Conservation (phyloP, 768 basidiomycete species). For the Lactarius deliciosus region DNA sequence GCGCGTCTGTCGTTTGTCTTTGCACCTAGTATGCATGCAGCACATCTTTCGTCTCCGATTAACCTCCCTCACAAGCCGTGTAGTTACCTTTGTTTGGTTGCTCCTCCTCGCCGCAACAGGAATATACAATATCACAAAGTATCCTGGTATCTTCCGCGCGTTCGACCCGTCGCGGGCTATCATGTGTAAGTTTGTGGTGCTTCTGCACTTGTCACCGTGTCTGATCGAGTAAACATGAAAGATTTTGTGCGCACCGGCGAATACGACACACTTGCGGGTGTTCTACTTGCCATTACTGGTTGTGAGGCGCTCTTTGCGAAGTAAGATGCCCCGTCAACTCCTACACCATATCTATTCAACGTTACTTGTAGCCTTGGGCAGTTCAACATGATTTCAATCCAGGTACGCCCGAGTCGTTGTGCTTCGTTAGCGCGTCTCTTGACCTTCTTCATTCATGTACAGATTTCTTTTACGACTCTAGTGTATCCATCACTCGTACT, state of each 20-base stretch:
- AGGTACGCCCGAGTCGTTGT: constrained; percentile 36
- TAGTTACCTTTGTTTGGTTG: constrained; percentile 60
- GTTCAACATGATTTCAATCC: constrained; percentile 61
- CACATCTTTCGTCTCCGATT: background rate
- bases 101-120: constrained; percentile 51
- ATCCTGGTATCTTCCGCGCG: constrained; percentile 62
- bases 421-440: background rate
- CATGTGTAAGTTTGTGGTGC: constrained; percentile 44
- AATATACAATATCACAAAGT: constrained; percentile 53
- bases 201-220: background rate
- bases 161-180: constrained; percentile 67
- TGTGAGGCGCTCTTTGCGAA: constrained; percentile 70
- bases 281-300: constrained; percentile 67
- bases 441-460: background rate
- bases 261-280: constrained; percentile 60
- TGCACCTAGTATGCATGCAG: constrained; percentile 47
- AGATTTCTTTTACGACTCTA: constrained; percentile 52
- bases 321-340: constrained; percentile 34
- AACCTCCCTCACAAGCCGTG: background rate
- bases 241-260: constrained; percentile 65
- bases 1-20: constrained; percentile 50
- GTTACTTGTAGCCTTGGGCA: constrained; percentile 53
- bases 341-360: background rate
- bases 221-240: constrained; percentile 30
- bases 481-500: constrained; percentile 62